Evolutionary conservation across 2,329 filamentous ascomycete species (phyloP), one percentile per base, ranked within the genome.

Genomic region (Drechslera avenae): DNA sequence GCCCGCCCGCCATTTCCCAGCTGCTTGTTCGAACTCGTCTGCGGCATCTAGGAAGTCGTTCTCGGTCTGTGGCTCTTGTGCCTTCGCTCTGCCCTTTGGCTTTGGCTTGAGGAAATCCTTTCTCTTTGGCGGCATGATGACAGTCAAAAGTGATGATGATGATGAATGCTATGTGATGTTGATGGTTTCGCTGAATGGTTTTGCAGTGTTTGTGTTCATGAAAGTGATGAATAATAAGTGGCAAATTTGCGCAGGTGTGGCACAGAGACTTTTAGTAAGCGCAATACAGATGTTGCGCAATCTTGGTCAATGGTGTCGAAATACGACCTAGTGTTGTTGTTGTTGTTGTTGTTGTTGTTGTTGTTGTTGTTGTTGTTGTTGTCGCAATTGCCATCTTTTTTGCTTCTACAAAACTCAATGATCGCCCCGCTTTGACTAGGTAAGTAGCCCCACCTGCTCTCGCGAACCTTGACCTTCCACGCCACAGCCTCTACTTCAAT

Each of bases 1-100:
- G 17, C 87, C 88, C 31, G 82, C 86, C 41, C 87, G 80, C 84
- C 87, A 89, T 79, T 91, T 91, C 55, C 87, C 86, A 5, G 86
- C 87, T 4, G 84, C 84, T 70, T 89, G 85, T 73, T 91, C 87
- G 52, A 85, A 80, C 26, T 86, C 82, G 46, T 89, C 86, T 9
- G 86, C 87, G 18, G 81, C 83, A 54, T 84, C 85, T 44, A 88
- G 79, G 62, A 83, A 90, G 57, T 89, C 87, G 74, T 89, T 86
- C 43, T 84, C 83, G 1, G 83, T 83, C 49, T 83, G 78, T 4
- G 86, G 82, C 14, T 75, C 76, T 75, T 86, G 62, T 28, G 58
- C 47, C 44, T 68, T 70, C 28, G 60, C 37, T 45, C 69, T 73
- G 30, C 60, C 49, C 46, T 68, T 73, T 9, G 57, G 53, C 32